Percentiles rank a stretch among this genome's conserved stretches.
phyloP scores from a whole-genome alignment of 2,329 filamentous ascomycete species.

The Alternaria arborescens region DNA sequence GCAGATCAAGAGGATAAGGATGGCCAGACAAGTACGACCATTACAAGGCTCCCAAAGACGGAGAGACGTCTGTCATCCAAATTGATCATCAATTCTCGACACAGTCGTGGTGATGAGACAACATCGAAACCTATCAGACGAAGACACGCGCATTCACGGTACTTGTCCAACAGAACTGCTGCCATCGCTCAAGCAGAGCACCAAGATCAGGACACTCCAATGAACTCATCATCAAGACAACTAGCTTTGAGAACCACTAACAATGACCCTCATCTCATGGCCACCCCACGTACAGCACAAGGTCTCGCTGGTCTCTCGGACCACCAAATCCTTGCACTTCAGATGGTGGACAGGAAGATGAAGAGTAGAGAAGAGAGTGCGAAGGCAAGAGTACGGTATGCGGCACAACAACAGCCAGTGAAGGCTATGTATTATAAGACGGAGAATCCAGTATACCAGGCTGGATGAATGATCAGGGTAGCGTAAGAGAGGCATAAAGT shows the following conservation, averaged over 20 bases:
- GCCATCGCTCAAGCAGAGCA: neutral
- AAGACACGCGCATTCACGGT: neutral
- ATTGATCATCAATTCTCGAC: neutral
- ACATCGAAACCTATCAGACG: neutral
- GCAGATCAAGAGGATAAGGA: neutral
- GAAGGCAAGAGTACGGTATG: neutral
- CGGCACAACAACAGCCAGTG: constrained; percentile 3
- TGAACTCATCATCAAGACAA: neutral
- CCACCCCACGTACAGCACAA: neutral
- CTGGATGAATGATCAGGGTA: neutral
- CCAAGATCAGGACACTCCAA: neutral
- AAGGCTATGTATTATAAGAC: constrained; percentile 14
- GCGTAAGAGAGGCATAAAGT: too few species aligned
- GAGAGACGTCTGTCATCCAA: neutral
- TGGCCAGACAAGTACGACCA: neutral
- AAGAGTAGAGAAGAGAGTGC: constrained; percentile 4
- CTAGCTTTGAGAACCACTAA: neutral
- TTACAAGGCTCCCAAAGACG: neutral
- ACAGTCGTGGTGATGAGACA: neutral
- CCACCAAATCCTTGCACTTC: constrained; percentile 1
- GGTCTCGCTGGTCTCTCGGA: neutral
- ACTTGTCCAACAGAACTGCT: neutral
- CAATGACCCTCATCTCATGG: neutral
- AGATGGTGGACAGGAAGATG: constrained; percentile 6
- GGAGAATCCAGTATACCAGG: constrained; percentile 14